Evolutionary conservation across 2,329 filamentous ascomycete species (phyloP), one percentile per base, ranked within the genome.

Genomic region (Calonectria honghensis): DNA sequence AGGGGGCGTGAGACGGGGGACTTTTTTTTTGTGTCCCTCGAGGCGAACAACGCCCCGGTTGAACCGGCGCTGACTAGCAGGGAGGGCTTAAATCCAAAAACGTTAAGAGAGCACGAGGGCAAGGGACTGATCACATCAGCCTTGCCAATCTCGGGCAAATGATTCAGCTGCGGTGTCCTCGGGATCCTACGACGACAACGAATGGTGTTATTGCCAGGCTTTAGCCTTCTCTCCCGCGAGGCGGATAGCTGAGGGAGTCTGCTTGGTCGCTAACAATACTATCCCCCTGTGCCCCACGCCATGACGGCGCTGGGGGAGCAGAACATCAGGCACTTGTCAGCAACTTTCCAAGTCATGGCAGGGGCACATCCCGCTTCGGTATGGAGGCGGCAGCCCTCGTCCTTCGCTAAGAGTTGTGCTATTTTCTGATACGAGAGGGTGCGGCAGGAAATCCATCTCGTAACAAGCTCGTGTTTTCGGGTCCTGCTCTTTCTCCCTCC

Each of bases 101-200:
- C 50, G 68, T 64, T 61, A 65, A 70, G n/a, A 20, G 50, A 29
- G 68, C 68, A 70, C 68, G 68, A 70, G 68, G 32, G 57, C 68
- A 70, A 35, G 20, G n/a, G 24, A 29, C 24, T 29, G 27, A 39
- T 39, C 32, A 52, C 64, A 67, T 51, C 64, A 67, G 45, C 64
- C 41, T 50, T 65, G 39, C 39, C 41, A 65, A 11, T 61, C 57
- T 61, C 24, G 13, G 24, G 18, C 57, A 39, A 41, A n/a, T 41
- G 57, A 63, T 63, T 41, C 35, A 29, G 35, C 45, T 48, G 9
- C 16, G 16, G 24, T 16, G 27, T 37, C 24, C 24, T 39, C 14
- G 45, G 20, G 45, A 63, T 41, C 27, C 35, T 20, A 16, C 14
- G 24, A 24, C 24, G 24, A 24, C 24, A 24, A 24, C 24, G 18